Percentiles rank a stretch among this genome's conserved stretches.
These are phyloP conservation scores for Pyrenophora teres DNA, from an alignment of 2,329 filamentous ascomycete genomes.

Conservation along the genomic window DNA sequence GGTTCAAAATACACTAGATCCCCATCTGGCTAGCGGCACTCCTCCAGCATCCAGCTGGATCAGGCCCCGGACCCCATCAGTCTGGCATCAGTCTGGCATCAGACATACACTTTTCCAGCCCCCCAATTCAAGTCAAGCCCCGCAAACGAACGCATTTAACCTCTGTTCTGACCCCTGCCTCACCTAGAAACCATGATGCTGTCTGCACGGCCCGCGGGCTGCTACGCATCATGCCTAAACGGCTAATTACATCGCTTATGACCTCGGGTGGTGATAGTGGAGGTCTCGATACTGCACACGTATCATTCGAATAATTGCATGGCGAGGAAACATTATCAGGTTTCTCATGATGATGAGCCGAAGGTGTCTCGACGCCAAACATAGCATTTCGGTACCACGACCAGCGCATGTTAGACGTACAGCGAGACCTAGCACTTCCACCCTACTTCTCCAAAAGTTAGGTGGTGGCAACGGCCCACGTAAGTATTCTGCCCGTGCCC, in stretches of 20 bases:
- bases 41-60: background rate
- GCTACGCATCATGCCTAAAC: slow-evolving; percentile 33
- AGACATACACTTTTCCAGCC: background rate
- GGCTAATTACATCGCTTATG: slow-evolving; percentile 29
- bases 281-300: background rate
- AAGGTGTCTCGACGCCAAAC: too few relatives aligned
- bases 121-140: background rate
- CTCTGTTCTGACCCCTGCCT: background rate
- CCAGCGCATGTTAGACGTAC: background rate
- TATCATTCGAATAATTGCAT: too few relatives aligned
- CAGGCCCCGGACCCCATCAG: background rate
- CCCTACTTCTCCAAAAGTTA: background rate
- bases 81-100: background rate
- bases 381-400: too few relatives aligned
- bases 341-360: too few relatives aligned
- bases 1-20: too few relatives aligned
- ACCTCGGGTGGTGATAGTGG: slow-evolving; percentile 5
- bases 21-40: too few relatives aligned
- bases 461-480: background rate
- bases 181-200: slow-evolving; percentile 12
- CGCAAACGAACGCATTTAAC: background rate
- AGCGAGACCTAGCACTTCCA: background rate
- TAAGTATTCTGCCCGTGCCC: slow-evolving; percentile 28
- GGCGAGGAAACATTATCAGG: too few relatives aligned
- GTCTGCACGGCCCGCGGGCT: slow-evolving; percentile 6